A percentile compares a stretch with the other conserved stretches of the same genome.
These are phyloP conservation scores for Suhomyces vadensis DNA, from an alignment of 805 yeast genomes.

Conservation along the genomic window DNA sequence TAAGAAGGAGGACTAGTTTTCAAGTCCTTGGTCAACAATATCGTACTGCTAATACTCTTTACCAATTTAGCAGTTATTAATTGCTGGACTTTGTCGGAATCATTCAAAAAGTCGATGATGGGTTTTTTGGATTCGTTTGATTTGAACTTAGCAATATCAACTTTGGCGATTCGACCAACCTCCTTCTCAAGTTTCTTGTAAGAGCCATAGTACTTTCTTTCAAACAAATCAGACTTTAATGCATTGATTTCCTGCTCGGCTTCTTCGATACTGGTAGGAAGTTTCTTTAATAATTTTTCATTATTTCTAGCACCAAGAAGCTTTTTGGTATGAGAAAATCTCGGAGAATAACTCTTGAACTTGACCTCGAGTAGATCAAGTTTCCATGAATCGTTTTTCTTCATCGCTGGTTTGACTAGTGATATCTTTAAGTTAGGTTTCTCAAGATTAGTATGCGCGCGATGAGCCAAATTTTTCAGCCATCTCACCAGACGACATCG, in stretches of 20 bases:
- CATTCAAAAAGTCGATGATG: constrained; percentile 23
- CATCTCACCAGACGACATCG: background rate
- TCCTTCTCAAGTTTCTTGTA: constrained; percentile 41
- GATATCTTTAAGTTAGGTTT: too few relatives aligned
- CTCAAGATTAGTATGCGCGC: background rate
- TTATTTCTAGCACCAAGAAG: constrained; percentile 47
- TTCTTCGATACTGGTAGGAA: constrained; percentile 42
- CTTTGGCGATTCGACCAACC: constrained; percentile 26
- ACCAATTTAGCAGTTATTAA: constrained; percentile 35
- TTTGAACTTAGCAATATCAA: constrained; percentile 15
- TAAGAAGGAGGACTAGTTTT: constrained; percentile 36
- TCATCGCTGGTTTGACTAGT: constrained; percentile 13
- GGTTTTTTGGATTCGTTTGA: constrained; percentile 10
- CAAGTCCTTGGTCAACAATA: constrained; percentile 31
- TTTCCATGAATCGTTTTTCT: constrained; percentile 50
- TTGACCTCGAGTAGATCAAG: constrained; percentile 58
- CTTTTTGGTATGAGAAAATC: constrained; percentile 51
- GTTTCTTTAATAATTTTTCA: constrained; percentile 39
- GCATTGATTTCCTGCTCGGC: constrained; percentile 47
- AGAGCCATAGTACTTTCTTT: constrained; percentile 51
- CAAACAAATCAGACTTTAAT: constrained; percentile 47
- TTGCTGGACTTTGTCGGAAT: constrained; percentile 19
- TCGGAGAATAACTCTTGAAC: constrained; percentile 42
- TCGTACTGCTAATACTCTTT: constrained; percentile 27
- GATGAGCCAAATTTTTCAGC: constrained; percentile 6